Evolutionary conservation across 306 rosid genomes (phyloP), one percentile per base, ranked within the genome.

Genomic region (Casuarina cunninghamiana): DNA sequence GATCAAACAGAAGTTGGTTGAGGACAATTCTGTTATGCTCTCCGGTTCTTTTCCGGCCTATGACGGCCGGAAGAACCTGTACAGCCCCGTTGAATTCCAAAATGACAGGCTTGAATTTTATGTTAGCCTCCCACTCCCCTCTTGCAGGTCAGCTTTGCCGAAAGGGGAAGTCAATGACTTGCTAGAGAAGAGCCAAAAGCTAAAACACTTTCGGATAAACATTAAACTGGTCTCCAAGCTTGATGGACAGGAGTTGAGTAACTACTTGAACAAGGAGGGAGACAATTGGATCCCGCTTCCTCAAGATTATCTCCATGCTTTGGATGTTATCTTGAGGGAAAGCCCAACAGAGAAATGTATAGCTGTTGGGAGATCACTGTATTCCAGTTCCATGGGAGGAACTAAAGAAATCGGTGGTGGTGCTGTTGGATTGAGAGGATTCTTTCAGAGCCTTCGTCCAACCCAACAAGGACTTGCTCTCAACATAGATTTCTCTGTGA

Each of bases 371-470:
- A 86, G 99, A 81, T 96, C 99, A 55, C 84, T 93, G 51, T 96
- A 85, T 77, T 91, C 99, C 8, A 90, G 80, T 69, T 76, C 94
- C 19, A 91, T 91, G 93, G 97, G 96, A 83, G 93, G 98, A 72
- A 55, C 88, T 81, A 89, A 91, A 80, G 99, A 90, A 2, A 90
- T 96, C 67, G 96, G 99, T 42, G 99, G 98, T 26, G 99, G 99
- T 72, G 98, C 95, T 71, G 88, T 90, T 73, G 99, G 99, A 78
- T 75, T 93, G 81, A 87, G 99, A 84, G 99, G 99, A 71, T 96
- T 93, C 88, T 96, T 96, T 82, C 99, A 96, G 87, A 96, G 99
- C 85, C 99, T 96, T 75, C 60, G 99, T 53, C 98, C 97, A 45
- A 96, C 98, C 0, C 98, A 93, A 70, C 98, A 96, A 89, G 99